Evolutionary conservation across 2,329 filamentous ascomycete genomes (phyloP).

Genomic region (Cladosporium sp.): DNA sequence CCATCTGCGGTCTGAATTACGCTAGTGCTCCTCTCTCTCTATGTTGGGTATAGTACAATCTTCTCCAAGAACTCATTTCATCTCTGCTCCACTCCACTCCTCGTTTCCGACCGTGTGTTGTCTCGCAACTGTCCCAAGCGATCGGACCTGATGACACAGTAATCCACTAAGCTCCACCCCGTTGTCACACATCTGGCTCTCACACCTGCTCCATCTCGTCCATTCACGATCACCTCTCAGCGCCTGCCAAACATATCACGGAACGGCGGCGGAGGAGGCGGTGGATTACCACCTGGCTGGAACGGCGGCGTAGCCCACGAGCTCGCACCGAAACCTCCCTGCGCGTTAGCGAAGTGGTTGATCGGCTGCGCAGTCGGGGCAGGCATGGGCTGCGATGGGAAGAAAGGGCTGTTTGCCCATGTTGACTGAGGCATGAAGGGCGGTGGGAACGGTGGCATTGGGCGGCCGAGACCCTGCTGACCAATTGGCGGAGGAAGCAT

Average conservation of each 20-base stretch:
- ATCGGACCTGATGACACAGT: no score
- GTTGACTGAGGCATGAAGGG: background rate
- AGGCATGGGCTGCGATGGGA: background rate
- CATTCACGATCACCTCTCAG: background rate
- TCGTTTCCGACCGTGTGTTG: no score
- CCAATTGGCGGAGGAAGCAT: background rate
- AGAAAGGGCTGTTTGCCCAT: background rate
- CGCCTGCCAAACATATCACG: background rate
- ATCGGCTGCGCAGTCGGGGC: slow-evolving; percentile 2
- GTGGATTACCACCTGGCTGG: background rate
- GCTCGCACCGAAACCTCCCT: background rate
- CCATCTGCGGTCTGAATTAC: background rate
- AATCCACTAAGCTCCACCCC: no score
- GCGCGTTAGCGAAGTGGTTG: background rate
- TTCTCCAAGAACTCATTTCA: background rate
- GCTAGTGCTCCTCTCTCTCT: background rate
- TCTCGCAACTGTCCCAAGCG: no score
- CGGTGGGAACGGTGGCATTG: background rate
- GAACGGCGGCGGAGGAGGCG: background rate
- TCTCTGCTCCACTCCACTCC: background rate
- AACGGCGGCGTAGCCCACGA: background rate
- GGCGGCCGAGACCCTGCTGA: background rate
- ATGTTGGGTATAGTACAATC: background rate
- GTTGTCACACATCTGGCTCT: background rate
- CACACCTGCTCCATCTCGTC: background rate